Percentiles rank a stretch among this genome's conserved stretches.
Conservation (phyloP, 306 rosid genomes). For the Dryas drummondii region DNA sequence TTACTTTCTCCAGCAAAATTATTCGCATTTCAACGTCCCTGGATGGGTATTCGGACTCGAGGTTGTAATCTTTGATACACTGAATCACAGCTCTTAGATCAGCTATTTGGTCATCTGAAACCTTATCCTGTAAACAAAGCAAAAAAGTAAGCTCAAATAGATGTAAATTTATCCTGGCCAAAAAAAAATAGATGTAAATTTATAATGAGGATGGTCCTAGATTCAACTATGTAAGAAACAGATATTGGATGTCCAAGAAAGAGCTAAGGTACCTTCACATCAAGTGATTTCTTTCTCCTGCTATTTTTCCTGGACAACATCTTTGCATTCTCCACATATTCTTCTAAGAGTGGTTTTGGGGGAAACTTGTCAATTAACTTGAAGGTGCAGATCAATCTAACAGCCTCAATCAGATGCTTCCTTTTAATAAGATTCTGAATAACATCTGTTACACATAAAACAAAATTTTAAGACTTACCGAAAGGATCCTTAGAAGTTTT, state of each 20-base stretch:
- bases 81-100: constrained; percentile 27
- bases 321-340: constrained; percentile 16
- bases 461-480: no score
- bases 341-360: constrained; percentile 35
- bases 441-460: constrained; percentile 30
- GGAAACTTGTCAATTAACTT: constrained; percentile 38
- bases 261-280: constrained; percentile 26
- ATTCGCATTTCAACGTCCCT: constrained; percentile 26
- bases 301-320: no score
- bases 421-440: constrained; percentile 35
- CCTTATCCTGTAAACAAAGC: constrained; percentile 31
- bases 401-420: constrained; percentile 45
- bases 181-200: not conserved
- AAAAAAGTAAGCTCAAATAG: not conserved
- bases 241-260: not conserved
- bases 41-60: constrained; percentile 30
- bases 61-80: constrained; percentile 43
- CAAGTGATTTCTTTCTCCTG: not conserved
- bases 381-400: constrained; percentile 47
- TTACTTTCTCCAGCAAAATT: constrained; percentile 22
- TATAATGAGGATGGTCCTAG: not conserved
- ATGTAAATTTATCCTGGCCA: not conserved
- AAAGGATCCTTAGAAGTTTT: not conserved
- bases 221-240: not conserved
- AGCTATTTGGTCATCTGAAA: constrained; percentile 30